These are phyloP conservation scores for Kurtzmaniella quercitrusa DNA, from an alignment of 1,139 yeast genomes.

Conservation along the genomic window DNA sequence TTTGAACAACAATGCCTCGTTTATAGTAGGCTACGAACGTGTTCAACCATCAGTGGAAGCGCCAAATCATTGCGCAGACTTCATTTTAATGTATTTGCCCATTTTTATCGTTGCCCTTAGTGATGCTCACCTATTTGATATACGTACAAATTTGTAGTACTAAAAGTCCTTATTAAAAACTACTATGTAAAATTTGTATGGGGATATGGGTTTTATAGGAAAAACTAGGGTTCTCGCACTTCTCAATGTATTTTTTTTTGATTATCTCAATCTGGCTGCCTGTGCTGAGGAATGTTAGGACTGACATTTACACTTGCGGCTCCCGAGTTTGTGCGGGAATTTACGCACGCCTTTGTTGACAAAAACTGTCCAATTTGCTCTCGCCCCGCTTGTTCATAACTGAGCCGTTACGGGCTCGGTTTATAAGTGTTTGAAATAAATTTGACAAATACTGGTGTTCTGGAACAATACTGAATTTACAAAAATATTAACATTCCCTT, in stretches of 20 bases:
- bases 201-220: conserved; percentile 10
- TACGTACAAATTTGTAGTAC: conserved; percentile 10
- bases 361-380: conserved; percentile 3
- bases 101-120: neutral
- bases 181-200: conserved; percentile 9
- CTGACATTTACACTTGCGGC: conserved; percentile 15
- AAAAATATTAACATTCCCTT: no score
- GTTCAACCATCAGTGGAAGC: neutral
- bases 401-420: neutral
- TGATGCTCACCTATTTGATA: neutral
- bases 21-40: neutral
- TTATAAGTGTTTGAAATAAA: neutral
- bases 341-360: conserved; percentile 9
- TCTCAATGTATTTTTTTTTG: conserved; percentile 3
- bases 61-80: neutral
- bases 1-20: neutral
- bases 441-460: neutral
- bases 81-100: neutral
- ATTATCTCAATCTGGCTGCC: conserved; percentile 1
- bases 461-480: no score
- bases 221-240: conserved; percentile 6
- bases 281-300: conserved; percentile 18
- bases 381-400: conserved; percentile 9
- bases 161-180: conserved; percentile 5
- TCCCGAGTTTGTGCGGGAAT: conserved; percentile 7